phyloP scores from a whole-genome alignment of 1,284 basidiomycete species.

The Malassezia psittaci region DNA sequence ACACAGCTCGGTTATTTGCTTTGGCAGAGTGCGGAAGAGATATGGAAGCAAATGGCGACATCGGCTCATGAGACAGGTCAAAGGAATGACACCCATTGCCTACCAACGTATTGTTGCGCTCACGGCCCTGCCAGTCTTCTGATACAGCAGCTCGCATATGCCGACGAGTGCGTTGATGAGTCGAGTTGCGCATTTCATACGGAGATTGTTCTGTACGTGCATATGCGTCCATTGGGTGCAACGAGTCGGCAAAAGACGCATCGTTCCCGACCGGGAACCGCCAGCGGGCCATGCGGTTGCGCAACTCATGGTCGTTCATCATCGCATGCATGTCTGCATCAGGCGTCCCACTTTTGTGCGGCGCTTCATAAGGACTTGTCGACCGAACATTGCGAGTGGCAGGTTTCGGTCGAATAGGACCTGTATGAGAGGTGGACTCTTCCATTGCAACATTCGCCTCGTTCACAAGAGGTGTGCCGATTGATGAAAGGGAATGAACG shows the following conservation, averaged over 20 bases:
- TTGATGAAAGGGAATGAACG: neutral
- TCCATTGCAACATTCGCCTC: neutral
- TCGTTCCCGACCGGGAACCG: slow-evolving; percentile 4
- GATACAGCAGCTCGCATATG: slow-evolving; percentile 14
- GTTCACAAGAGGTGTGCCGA: neutral
- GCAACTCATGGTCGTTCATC: neutral
- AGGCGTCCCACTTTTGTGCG: slow-evolving; percentile 6
- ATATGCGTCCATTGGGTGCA: slow-evolving; percentile 16
- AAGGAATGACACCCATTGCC: neutral
- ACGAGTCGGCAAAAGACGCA: neutral
- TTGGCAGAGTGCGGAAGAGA: neutral
- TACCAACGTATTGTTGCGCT: neutral
- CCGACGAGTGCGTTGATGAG: neutral
- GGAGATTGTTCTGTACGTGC: neutral
- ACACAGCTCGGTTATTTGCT: neutral
- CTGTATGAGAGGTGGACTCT: neutral
- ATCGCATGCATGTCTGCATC: slow-evolving; percentile 1
- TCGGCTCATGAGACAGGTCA: neutral
- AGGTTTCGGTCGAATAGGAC: slow-evolving; percentile 2
- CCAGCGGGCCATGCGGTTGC: slow-evolving; percentile 12
- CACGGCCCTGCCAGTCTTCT: slow-evolving; percentile 8
- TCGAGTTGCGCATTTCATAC: neutral
- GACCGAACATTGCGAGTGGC: slow-evolving; percentile 3
- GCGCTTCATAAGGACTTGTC: slow-evolving; percentile 11
- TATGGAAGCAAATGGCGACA: neutral